Evolutionary conservation across 2,329 filamentous ascomycete genomes (phyloP), one percentile per base, ranked within the genome.

Genomic region (Microthyrium microscopicum): DNA sequence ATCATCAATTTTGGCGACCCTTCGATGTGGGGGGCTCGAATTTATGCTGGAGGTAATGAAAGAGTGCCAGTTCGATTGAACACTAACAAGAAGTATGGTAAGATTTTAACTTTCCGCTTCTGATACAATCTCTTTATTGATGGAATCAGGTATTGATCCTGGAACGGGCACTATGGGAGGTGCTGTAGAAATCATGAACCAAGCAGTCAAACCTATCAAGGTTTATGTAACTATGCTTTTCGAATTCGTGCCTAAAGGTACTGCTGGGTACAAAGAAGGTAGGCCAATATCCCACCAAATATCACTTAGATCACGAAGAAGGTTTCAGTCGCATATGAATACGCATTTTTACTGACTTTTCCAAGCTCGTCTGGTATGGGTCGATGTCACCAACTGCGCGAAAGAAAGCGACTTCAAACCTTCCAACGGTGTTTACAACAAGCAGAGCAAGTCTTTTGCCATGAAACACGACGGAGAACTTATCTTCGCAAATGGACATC

Each of bases 311-410:
- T n/a, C n/a, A n/a, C n/a, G n/a, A n/a, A n/a, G n/a, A n/a, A n/a
- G n/a, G n/a, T n/a, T n/a, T n/a, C n/a, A n/a, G n/a, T n/a, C n/a
- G n/a, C n/a, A n/a, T n/a, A n/a, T n/a, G n/a, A n/a, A n/a, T n/a
- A n/a, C n/a, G n/a, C n/a, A n/a, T n/a, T n/a, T n/a, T n/a, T n/a
- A n/a, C n/a, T n/a, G n/a, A n/a, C n/a, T n/a, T n/a, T n/a, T n/a
- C n/a, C n/a, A n/a, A n/a, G n/a, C 29, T 8, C n/a, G 21, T 13
- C 19, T 31, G 2, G 29, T 31, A 11, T 31, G 29, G 29, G 15
- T 31, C 20, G 29, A 31, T 31, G 29, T 31, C 4, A 31, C 29
- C 16, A 21, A 31, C 13, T 31, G 29, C 24, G 29, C 29, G 9
- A 31, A 9, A 21, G 29, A 31, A 15, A 31, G 29, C 24, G 29